Percentiles rank a stretch among this genome's conserved stretches.
These are phyloP conservation scores for Oryza glaberrima DNA, from an alignment of 176 grass and related monocot genomes.

Conservation along the genomic window DNA sequence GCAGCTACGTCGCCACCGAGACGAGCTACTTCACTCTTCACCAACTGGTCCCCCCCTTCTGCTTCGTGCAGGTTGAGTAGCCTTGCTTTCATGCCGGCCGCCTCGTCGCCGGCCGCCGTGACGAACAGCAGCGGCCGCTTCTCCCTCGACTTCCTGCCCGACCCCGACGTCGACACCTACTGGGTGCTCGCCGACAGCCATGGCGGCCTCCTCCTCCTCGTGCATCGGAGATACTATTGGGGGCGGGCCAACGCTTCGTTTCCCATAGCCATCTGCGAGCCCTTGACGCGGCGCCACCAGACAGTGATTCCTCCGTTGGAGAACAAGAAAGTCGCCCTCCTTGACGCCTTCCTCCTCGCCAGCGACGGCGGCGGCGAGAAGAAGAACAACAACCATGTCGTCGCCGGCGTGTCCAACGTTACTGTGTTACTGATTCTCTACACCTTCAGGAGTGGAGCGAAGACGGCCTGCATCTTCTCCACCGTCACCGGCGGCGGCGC, in stretches of 20 bases:
- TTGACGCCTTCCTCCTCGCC: background rate
- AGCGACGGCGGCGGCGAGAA: background rate
- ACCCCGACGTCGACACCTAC: too few species aligned
- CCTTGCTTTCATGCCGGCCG: too few species aligned
- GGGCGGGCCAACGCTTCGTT: too few species aligned
- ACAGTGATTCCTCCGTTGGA: background rate
- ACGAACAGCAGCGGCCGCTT: background rate
- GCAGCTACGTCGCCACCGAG: too few species aligned
- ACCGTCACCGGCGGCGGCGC: background rate
- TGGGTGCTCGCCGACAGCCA: background rate
- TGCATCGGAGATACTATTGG: too few species aligned
- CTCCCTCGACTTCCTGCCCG: background rate
- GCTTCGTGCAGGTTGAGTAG: too few species aligned
- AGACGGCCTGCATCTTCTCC: background rate
- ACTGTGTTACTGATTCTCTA: background rate
- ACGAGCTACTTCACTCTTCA: too few species aligned
- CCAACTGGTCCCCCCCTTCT: too few species aligned
- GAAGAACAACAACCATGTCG: too few species aligned
- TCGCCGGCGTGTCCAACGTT: constrained; percentile 2
- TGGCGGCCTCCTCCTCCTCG: background rate
- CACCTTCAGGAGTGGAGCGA: too few species aligned
- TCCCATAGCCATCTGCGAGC: background rate
- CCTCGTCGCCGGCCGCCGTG: too few species aligned
- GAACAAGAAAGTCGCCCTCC: accelerated
- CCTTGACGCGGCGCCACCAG: background rate